phyloP scores from a whole-genome alignment of 176 grass and related monocot genomes.

The Oryza glaberrima region DNA sequence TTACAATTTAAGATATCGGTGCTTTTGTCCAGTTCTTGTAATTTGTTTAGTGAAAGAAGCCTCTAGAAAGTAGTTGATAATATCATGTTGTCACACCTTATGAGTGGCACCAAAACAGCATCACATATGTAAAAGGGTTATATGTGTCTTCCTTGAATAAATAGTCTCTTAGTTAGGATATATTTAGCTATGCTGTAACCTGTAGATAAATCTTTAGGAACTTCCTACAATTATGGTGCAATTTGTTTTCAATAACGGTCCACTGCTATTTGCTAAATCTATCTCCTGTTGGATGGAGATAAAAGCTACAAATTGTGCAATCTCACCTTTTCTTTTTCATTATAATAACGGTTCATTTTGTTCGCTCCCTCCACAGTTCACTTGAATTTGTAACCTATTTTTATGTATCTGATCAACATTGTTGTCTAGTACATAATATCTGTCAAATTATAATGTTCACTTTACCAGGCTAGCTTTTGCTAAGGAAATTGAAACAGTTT shows the following conservation, averaged over 20 bases:
- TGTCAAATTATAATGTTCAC: not conserved
- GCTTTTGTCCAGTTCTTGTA: not conserved
- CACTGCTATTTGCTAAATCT: not conserved
- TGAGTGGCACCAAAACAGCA: not conserved
- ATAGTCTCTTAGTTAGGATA: not conserved
- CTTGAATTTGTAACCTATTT: not conserved
- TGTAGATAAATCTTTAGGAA: not conserved
- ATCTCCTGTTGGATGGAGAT: not conserved
- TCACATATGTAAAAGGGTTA: not conserved
- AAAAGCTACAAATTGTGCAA: not conserved
- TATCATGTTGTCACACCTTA: not conserved
- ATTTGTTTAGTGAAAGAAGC: not conserved
- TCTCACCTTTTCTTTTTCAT: conserved; percentile 22
- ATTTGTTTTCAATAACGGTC: conserved; percentile 6
- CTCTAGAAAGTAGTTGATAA: conserved; percentile 28
- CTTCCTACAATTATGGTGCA: conserved; percentile 1
- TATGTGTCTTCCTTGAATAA: conserved; percentile 23
- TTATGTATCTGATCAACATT: not conserved
- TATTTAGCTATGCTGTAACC: not conserved
- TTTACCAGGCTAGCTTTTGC: not conserved
- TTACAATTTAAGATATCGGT: not conserved
- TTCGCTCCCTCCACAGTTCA: not conserved
- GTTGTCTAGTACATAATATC: not conserved
- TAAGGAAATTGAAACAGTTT: conserved; percentile 2
- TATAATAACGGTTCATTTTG: not conserved